Conservation (phyloP, 2,329 filamentous ascomycete genomes). For the Neonectria faginata region DNA sequence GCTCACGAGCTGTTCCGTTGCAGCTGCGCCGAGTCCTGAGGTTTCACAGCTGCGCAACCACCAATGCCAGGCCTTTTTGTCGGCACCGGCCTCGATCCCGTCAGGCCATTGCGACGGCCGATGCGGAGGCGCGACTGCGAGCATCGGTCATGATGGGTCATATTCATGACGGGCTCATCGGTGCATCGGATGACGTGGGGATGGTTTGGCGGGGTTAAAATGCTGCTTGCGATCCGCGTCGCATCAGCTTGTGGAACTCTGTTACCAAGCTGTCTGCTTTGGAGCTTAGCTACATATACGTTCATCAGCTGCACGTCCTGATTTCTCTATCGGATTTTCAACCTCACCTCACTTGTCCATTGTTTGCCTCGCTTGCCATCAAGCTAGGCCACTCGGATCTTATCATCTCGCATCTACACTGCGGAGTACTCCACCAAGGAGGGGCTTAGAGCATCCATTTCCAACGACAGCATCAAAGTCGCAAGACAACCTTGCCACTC, state of each 20-base stretch:
- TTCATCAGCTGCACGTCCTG: background rate
- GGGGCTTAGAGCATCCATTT: background rate
- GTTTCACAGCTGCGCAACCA: conserved; percentile 5
- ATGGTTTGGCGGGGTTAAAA: conserved; percentile 39
- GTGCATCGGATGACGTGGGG: conserved; percentile 42
- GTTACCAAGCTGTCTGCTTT: conserved; percentile 22
- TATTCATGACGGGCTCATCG: conserved; percentile 23
- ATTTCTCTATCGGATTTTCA: background rate
- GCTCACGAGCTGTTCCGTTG: conserved; percentile 21
- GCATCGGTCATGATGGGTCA: conserved; percentile 28
- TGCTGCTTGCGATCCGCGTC: conserved; percentile 15
- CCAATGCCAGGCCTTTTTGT: background rate
- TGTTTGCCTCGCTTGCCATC: background rate
- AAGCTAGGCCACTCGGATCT: background rate
- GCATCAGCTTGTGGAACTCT: conserved; percentile 2
- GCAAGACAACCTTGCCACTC: background rate
- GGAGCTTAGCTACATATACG: conserved; percentile 8
- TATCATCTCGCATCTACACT: conserved; percentile 4
- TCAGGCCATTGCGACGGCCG: conserved; percentile 29
- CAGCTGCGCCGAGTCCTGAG: background rate
- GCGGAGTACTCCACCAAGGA: background rate
- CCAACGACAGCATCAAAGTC: background rate
- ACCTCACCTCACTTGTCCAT: background rate
- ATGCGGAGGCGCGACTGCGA: conserved; percentile 29
- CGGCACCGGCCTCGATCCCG: conserved; percentile 6